Percentiles rank a stretch among this genome's conserved stretches.
These are phyloP conservation scores for Mycena venus DNA, from an alignment of 768 basidiomycete species.

Conservation along the genomic window DNA sequence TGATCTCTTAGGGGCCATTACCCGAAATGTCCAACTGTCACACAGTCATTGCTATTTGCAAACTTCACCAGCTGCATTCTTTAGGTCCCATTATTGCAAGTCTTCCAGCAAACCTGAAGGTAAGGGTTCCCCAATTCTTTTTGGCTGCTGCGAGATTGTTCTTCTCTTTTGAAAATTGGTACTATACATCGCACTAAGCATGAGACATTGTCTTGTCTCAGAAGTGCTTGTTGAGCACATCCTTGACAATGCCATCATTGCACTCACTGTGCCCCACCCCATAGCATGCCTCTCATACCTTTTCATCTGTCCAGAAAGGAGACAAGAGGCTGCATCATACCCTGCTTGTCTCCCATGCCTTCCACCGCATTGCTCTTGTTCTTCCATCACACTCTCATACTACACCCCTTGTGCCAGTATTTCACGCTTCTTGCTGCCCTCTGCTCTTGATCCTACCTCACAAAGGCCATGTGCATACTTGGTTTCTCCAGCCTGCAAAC, in stretches of 20 bases:
- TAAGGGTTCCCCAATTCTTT: too few species aligned
- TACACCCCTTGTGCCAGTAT: slow-evolving; percentile 57
- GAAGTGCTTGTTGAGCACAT: slow-evolving; percentile 62
- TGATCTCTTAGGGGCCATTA: too few species aligned
- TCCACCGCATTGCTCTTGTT: slow-evolving; percentile 69
- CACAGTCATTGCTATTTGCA: too few species aligned
- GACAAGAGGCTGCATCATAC: slow-evolving; percentile 45
- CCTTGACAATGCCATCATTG: slow-evolving; percentile 47
- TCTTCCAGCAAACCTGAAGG: too few species aligned
- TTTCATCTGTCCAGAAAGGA: neutral
- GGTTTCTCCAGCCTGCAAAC: slow-evolving; percentile 56
- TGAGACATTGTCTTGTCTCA: slow-evolving; percentile 32
- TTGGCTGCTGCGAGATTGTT: too few species aligned
- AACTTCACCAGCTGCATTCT: too few species aligned
- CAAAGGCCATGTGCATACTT: slow-evolving; percentile 56
- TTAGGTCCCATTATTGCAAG: too few species aligned
- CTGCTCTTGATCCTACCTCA: slow-evolving; percentile 50
- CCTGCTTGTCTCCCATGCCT: slow-evolving; percentile 64
- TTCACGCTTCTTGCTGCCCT: slow-evolving; percentile 55
- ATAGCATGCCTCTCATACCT: slow-evolving; percentile 38
- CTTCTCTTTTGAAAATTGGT: too few species aligned
- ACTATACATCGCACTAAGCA: too few species aligned
- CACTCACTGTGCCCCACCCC: slow-evolving; percentile 35
- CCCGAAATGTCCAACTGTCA: too few species aligned
- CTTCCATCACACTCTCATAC: slow-evolving; percentile 65